Evolutionary conservation across 805 yeast genomes (phyloP).

Genomic region (Metschnikowia dekortorum): DNA sequence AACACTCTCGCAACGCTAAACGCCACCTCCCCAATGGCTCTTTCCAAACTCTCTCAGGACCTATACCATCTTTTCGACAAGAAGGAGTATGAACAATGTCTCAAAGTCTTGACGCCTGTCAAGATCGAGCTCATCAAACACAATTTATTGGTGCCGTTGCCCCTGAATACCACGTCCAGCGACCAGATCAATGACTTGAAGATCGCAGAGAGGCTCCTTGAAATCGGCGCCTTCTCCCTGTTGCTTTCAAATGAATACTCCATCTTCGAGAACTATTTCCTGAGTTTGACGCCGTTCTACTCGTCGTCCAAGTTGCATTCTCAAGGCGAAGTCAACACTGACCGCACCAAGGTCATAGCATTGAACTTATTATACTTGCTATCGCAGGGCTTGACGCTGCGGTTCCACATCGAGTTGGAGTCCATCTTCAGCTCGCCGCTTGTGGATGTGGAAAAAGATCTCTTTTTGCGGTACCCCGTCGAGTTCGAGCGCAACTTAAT

Average conservation of each 20-base stretch:
- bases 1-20: not conserved
- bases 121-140: constrained; percentile 77
- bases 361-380: constrained; percentile 71
- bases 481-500: constrained; percentile 88
- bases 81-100: constrained; percentile 59
- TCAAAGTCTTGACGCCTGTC: constrained; percentile 59
- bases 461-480: constrained; percentile 76
- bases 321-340: constrained; percentile 28
- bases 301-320: constrained; percentile 41
- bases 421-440: constrained; percentile 49
- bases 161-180: constrained; percentile 29
- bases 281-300: constrained; percentile 78
- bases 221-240: constrained; percentile 80
- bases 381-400: constrained; percentile 78
- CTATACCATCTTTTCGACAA: constrained; percentile 60
- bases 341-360: constrained; percentile 60
- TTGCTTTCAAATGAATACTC: constrained; percentile 59
- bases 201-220: constrained; percentile 78
- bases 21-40: constrained; percentile 40
- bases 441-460: constrained; percentile 58
- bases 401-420: constrained; percentile 88
- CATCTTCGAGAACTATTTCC: constrained; percentile 66
- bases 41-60: constrained; percentile 66
- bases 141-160: constrained; percentile 66
- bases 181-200: constrained; percentile 59